Base-by-base conservation (phyloP, 441 rosid species). In the Erodium trifolium region DNA sequence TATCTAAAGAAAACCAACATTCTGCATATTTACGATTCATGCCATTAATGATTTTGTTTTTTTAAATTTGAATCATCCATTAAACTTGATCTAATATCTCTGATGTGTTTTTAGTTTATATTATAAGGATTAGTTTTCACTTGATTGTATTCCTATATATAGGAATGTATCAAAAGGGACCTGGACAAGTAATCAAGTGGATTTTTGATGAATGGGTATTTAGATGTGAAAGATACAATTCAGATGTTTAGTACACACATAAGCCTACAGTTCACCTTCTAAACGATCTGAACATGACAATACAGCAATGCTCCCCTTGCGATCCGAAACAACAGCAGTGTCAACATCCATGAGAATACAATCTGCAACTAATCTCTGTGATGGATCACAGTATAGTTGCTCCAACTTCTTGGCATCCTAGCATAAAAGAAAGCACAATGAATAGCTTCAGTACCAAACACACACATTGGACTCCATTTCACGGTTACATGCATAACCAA, bases 331-430 rank as follows among this genome's bases (percentile, higher is more conserved):
- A 74, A 88, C 88, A 68, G 92, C 97, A 6, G 96, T 90, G 78
- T 92, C 84, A 67, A 69, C 84, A 75, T 90, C 96, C 83, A 83
- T 82, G 60, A 94, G 93, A 77, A 85, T 70, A 78, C 99, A 94
- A 77, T 87, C 98, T 79, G 94, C 99, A 80, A 94, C 97, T 75
- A 94, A 85, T 75, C 99, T 84, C 81, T 90, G 99, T 17, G 92
- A 87, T 76, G 99, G 99, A 79, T 94, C 99, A 85, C 89, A 86
- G 73, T 80, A 92, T 65, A 78, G 73, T 75, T 94, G 99, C 81
- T 86, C 96, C 83, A 92, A 81, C 77, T 94, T 94, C 81, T 76
- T 87, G 72, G 87, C 75, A 19, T 91, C 94, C 99, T 94, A 71
- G 76, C 76, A 76, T 55, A 72, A 73, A 71, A 69, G 43, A 68